Base-by-base conservation (phyloP, 805 yeast genomes). In the Candida andamanensis region DNA sequence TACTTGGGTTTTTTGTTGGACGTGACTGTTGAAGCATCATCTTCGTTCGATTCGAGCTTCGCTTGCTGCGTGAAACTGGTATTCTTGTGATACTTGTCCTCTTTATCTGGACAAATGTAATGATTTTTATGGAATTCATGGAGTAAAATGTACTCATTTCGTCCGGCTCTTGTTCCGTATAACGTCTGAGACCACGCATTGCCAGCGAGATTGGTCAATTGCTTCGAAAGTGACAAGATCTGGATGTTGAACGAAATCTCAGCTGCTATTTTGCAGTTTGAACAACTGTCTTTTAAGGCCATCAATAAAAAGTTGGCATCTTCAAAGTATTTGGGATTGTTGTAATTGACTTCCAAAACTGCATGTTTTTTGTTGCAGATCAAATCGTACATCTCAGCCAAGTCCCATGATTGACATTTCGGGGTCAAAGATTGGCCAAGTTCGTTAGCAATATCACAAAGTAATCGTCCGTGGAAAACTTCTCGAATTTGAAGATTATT, bases 171-270 rank as follows among this genome's bases (percentile, higher is more conserved):
- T 0, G 97, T 86, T 58, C 98, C 98, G 31, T 86, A 80, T 30
- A 92, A 67, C 1, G 98, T 92, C 41, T 85, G 87, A 2, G 94
- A 74, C 98, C 98, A 92, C 0, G 96, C 90, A 55, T 92, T 92
- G 47, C 98, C 98, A 1, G 97, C 97, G 40, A 92, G 67, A 44
- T 81, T 83, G 1, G 98, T 92, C 49, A 92, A 67, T 50, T 89
- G 95, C 46, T 85, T 85, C 0, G 97, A 84, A 33, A 92, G 67
- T 2, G 97, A 85, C 33, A 92, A 60, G 37, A 92, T 80, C 58
- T 92, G 97, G 34, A 79, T 76, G 41, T 81, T 69, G 51, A 87
- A 78, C 0, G 95, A 87, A 35, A 92, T 66, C 34, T 82, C 82
- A 2, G 87, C 85, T 12, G 85, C 69, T 29, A 83, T 78, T 38